Conservation (phyloP, 2,329 filamentous ascomycete genomes). For the Ceratocystis variospora region DNA sequence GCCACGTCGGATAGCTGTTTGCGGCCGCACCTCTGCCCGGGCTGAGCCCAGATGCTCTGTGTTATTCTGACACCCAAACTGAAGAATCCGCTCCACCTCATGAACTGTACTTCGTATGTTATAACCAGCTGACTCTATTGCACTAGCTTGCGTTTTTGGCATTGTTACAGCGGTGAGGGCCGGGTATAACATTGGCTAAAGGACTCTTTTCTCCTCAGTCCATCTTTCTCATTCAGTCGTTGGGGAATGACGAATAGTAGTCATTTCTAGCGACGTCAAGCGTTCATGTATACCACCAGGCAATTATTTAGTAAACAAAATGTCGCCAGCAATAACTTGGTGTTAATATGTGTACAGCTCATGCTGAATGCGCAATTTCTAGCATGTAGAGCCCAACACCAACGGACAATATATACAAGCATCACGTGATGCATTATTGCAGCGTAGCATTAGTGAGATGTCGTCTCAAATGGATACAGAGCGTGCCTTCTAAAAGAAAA, state of each 20-base stretch:
- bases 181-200: not conserved
- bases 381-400: too few species aligned
- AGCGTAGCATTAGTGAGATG: not conserved
- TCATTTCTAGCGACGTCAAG: too few species aligned
- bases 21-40: not conserved
- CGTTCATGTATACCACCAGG: too few species aligned
- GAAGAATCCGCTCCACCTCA: not conserved
- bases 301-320: too few species aligned
- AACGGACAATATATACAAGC: not conserved
- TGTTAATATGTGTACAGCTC: too few species aligned
- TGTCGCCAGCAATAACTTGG: too few species aligned
- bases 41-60: not conserved
- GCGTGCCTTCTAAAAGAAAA: not conserved
- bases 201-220: too few species aligned
- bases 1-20: not conserved
- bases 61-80: not conserved
- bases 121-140: not conserved
- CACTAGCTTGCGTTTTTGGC: not conserved
- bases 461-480: conserved; percentile 3
- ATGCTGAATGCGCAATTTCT: too few species aligned
- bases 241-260: too few species aligned
- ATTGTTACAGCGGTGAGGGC: conserved; percentile 5
- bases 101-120: not conserved
- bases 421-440: not conserved
- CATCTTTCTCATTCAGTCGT: too few species aligned